Evolutionary conservation across 306 rosid genomes (phyloP), one percentile per base, ranked within the genome.

Genomic region (Hippophae tibetana): DNA sequence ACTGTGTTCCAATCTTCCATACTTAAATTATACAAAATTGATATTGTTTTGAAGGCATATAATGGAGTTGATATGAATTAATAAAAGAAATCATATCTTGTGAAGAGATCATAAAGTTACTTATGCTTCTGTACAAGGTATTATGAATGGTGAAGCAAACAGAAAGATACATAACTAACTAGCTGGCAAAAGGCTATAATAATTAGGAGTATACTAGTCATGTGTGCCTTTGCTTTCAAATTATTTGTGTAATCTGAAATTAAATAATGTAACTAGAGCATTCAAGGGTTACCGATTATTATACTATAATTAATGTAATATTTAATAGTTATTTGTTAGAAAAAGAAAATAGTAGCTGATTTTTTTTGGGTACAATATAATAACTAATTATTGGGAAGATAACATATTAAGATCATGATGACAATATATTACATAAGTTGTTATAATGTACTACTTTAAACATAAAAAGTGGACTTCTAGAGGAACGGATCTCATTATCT

Each of bases 1-100:
- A 86, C 65, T 66, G 53, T 63, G 72, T 79, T 81, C 53, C 49
- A 50, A 43, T 89, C 97, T 73, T 89, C 97, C 97, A 89, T 89
- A 60, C 51, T 56, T 31, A 31, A 31, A 18, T 18, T 18, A 0
- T 31, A 45, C 13, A 51, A 54, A 11, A 42, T 66, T 3, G 50
- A 7, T 46, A 13, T 9, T 9, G 50, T 10, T 46, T 46, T 46
- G 50, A 13, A 46, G 50, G 10, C 7, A 46, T 3, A 13, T 9
- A 13, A 7, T 3, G 10, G 4, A 7, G 10, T 10, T 10, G 50
- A 13, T 45, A 10, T 10, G 10, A 46, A 46, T 46, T 13, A 46
- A 46, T 46, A 10, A 9, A 46, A 7, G 6, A 46, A 46, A 46
- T 46, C 50, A 10, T 7, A 9, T 46, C 13, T 46, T 10, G 13